phyloP scores from a whole-genome alignment of 2,329 filamentous ascomycete genomes.

The Blastomyces emzantsi region DNA sequence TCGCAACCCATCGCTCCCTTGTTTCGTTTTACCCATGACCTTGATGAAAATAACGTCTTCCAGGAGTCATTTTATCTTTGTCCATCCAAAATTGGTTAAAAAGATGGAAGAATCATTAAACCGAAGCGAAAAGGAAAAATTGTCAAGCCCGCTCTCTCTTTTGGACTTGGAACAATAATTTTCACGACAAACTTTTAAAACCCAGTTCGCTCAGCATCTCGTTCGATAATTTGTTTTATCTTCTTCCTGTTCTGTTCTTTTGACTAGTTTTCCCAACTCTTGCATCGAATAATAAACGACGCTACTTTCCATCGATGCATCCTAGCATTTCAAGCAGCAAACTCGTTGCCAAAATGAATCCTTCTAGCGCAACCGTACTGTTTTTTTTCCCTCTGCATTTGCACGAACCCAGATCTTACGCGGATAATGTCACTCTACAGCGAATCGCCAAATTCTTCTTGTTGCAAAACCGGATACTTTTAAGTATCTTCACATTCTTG shows the following conservation, averaged over 20 bases:
- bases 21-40: constrained; percentile 1
- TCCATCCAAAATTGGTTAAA: not conserved
- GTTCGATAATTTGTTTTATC: not conserved
- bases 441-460: not conserved
- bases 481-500: not conserved
- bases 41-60: not conserved
- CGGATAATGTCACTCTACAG: not conserved
- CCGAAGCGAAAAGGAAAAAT: not conserved
- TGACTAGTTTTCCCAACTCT: constrained; percentile 3
- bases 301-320: not conserved
- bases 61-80: not conserved
- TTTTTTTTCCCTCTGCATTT: not conserved
- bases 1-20: not conserved
- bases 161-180: not conserved
- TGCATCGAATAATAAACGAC: not conserved
- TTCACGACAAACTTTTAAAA: not conserved
- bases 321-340: not conserved
- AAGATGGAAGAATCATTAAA: not conserved
- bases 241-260: not conserved
- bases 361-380: not conserved
- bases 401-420: not conserved
- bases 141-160: constrained; percentile 1
- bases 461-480: constrained; percentile 1
- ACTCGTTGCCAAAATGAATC: not conserved
- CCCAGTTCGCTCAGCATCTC: not conserved